These are phyloP conservation scores for Ceriops tagal DNA, from an alignment of 345 rosid species.

Conservation along the genomic window DNA sequence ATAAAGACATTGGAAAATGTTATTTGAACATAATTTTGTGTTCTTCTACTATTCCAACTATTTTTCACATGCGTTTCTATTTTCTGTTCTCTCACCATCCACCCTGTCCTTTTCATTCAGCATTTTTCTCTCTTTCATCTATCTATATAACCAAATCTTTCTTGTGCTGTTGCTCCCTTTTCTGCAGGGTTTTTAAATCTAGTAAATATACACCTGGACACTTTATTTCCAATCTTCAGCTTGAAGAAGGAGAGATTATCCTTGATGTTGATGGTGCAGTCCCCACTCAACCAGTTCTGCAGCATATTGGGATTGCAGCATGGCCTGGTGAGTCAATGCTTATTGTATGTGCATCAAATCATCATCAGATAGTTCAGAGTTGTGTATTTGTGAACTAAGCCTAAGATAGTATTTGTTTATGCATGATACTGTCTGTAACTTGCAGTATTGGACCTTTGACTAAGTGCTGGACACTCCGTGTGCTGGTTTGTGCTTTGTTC, in stretches of 20 bases:
- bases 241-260: slow-evolving; percentile 78
- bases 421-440: not conserved
- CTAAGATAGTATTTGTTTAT: not conserved
- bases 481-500: not conserved
- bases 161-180: slow-evolving; percentile 1
- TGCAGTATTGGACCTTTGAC: not conserved
- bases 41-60: too few relatives aligned
- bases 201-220: slow-evolving; percentile 52
- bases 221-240: slow-evolving; percentile 57
- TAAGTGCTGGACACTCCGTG: not conserved
- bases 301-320: slow-evolving; percentile 88
- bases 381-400: not conserved
- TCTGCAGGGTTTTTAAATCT: slow-evolving; percentile 59
- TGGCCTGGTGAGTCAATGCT: slow-evolving; percentile 73
- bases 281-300: slow-evolving; percentile 86
- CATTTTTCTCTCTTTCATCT: too few relatives aligned
- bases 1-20: too few relatives aligned
- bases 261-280: slow-evolving; percentile 82
- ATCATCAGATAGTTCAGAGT: slow-evolving; percentile 1
- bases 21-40: too few relatives aligned
- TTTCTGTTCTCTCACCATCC: too few relatives aligned
- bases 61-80: too few relatives aligned
- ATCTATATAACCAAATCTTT: not conserved
- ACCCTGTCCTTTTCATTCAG: too few relatives aligned
- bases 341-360: not conserved